Percentiles rank a stretch among this genome's conserved stretches.
phyloP scores from a whole-genome alignment of 306 rosid genomes.

The Abrus pulchellus region DNA sequence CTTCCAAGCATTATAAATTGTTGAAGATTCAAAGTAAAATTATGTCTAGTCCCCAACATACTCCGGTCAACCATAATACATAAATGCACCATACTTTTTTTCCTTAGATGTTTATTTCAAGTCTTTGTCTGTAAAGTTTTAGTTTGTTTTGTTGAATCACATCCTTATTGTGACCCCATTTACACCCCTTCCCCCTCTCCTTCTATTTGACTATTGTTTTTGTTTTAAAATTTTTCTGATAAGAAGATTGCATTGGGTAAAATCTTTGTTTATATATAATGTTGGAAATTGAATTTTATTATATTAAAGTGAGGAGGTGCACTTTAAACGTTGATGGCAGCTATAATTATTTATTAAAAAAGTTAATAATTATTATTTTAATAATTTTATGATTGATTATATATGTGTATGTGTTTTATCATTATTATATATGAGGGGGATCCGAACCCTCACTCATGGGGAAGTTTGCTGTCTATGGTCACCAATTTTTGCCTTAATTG shows the following conservation, averaged over 20 bases:
- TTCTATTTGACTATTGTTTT: neutral
- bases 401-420: too few species aligned
- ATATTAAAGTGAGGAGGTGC: too few species aligned
- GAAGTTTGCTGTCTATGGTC: too few species aligned
- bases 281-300: neutral
- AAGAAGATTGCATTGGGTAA: neutral
- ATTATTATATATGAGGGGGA: too few species aligned
- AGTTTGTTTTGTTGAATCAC: slow-evolving; percentile 31
- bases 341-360: too few species aligned
- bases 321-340: too few species aligned
- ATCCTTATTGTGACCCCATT: slow-evolving; percentile 7
- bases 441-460: too few species aligned
- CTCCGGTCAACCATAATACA: neutral
- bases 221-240: neutral
- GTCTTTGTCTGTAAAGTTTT: slow-evolving; percentile 24
- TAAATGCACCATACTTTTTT: neutral
- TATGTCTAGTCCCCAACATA: neutral
- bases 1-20: slow-evolving; percentile 11
- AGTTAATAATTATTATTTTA: too few species aligned
- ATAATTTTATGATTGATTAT: too few species aligned
- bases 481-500: neutral
- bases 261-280: neutral
- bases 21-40: neutral
- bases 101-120: neutral
- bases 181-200: neutral